Evolutionary conservation across 306 rosid species (phyloP), one percentile per base, ranked within the genome.

Genomic region (Prosopis cineraria): DNA sequence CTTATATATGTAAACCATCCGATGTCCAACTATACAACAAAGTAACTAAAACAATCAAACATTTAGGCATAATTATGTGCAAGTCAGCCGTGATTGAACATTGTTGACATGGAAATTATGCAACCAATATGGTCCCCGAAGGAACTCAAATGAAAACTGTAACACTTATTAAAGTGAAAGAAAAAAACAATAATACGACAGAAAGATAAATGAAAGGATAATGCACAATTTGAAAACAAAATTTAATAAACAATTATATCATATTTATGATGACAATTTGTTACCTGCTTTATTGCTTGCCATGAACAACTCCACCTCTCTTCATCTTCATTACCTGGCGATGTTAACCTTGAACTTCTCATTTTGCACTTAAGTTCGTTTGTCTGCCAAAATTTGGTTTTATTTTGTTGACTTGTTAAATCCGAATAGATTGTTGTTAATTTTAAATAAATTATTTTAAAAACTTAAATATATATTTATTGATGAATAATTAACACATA

Each of bases 321-420:
- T 14, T 81, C 79, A n/a, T 75, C 71, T 75, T 73, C 85, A 60
- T 77, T 75, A 48, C 85, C 85, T 29, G 80, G 85, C 82, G 82
- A 84, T 1, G 85, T 74, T 37, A 80, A 59, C 25, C 78, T 70
- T 19, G 83, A 77, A 77, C 83, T 77, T 63, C 63, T 77, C 72
- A 80, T 59, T 60, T 60, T 80, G 45, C 37, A 63, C 75, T 68
- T 74, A 10, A 84, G 83, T 60, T 34, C 82, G 47, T 52, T 52
- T 36, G 20, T 69, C 85, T 80, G 20, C 63, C 44, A 72, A 53
- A 48, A 20, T 19, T 40, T 55, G 40, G n/a, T n/a, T n/a, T n/a
- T n/a, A n/a, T n/a, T n/a, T n/a, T n/a, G n/a, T n/a, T n/a, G n/a
- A n/a, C n/a, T n/a, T n/a, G n/a, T n/a, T n/a, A n/a, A n/a, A n/a